Evolutionary conservation across 805 yeast species (phyloP).

Genomic region (Kodamaea fukazawae): DNA sequence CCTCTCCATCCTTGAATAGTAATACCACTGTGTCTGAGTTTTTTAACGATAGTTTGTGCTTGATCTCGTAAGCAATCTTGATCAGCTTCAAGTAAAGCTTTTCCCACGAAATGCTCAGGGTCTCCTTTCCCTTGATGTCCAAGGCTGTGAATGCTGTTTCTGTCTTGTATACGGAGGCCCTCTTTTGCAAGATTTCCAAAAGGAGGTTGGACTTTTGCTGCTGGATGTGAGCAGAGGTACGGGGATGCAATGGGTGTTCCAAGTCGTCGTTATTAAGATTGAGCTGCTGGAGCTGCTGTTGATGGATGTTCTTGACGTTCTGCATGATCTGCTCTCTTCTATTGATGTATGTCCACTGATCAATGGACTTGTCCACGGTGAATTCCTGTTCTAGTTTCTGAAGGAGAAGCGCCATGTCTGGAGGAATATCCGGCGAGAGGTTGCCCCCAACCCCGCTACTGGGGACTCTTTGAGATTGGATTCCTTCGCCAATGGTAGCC

Average conservation of each 20-base stretch:
- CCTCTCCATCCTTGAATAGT: constrained; percentile 79
- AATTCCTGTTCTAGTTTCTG: constrained; percentile 44
- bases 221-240: constrained; percentile 35
- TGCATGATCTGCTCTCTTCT: constrained; percentile 44
- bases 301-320: constrained; percentile 33
- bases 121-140: constrained; percentile 80
- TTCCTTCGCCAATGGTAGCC: no score
- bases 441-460: constrained; percentile 11
- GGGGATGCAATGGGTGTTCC: constrained; percentile 64
- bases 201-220: constrained; percentile 43
- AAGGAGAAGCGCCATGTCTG: constrained; percentile 42
- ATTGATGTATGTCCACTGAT: constrained; percentile 48
- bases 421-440: constrained; percentile 38
- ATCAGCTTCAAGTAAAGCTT: constrained; percentile 79
- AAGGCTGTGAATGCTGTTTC: constrained; percentile 71
- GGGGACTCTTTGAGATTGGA: constrained; percentile 10
- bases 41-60: constrained; percentile 67
- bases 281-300: constrained; percentile 25
- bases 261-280: constrained; percentile 34
- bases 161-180: constrained; percentile 61
- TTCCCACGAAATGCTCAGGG: constrained; percentile 80
- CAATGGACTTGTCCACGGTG: constrained; percentile 37
- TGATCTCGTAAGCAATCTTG: constrained; percentile 80
- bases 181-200: constrained; percentile 66
- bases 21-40: constrained; percentile 82